A percentile compares a stretch with the other conserved stretches of the same genome.
Evolutionary conservation across 352 stramenopile species (phyloP).

Genomic region (Globisporangium solare): DNA sequence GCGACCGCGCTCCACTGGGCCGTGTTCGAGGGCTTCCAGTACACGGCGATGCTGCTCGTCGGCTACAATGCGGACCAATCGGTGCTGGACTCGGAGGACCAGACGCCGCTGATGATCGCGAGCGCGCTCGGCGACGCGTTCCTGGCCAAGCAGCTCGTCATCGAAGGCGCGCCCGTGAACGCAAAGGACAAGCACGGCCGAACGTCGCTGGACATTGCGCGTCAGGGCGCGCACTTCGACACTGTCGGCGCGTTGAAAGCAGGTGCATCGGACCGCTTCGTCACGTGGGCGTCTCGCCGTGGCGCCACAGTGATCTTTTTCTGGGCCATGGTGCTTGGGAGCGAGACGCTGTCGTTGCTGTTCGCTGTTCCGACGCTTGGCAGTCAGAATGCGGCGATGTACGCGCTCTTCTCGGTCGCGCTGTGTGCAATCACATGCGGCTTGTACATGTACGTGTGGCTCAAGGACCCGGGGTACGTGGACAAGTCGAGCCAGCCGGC

Average conservation of each 20-base stretch:
- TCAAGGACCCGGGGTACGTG: constrained; percentile 76
- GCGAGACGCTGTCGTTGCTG: constrained; percentile 42
- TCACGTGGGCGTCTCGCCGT: constrained; percentile 55
- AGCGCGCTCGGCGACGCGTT: constrained; percentile 74
- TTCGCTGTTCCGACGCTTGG: constrained; percentile 52
- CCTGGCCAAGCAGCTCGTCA: constrained; percentile 76
- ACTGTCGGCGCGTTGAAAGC: constrained; percentile 61
- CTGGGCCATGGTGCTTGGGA: constrained; percentile 48
- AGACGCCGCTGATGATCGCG: constrained; percentile 82
- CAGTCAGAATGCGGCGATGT: constrained; percentile 10
- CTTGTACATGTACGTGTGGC: constrained; percentile 76
- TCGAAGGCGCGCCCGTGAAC: constrained; percentile 67
- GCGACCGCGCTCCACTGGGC: constrained; percentile 78
- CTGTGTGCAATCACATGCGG: constrained; percentile 40
- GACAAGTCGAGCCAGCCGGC: constrained; percentile 48
- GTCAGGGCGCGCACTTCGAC: constrained; percentile 62
- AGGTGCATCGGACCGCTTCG: constrained; percentile 58
- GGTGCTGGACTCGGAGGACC: constrained; percentile 61
- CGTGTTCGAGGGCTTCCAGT: constrained; percentile 84
- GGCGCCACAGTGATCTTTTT: constrained; percentile 72
- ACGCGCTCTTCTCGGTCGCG: constrained; percentile 27
- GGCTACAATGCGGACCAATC: constrained; percentile 38
- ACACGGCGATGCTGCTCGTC: constrained; percentile 67
- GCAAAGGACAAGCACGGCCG: constrained; percentile 66
- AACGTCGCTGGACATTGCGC: constrained; percentile 70